Percentiles rank a stretch among this genome's conserved stretches.
These are phyloP conservation scores for Lactarius evosmus DNA, from an alignment of 768 basidiomycete species.

Conservation along the genomic window DNA sequence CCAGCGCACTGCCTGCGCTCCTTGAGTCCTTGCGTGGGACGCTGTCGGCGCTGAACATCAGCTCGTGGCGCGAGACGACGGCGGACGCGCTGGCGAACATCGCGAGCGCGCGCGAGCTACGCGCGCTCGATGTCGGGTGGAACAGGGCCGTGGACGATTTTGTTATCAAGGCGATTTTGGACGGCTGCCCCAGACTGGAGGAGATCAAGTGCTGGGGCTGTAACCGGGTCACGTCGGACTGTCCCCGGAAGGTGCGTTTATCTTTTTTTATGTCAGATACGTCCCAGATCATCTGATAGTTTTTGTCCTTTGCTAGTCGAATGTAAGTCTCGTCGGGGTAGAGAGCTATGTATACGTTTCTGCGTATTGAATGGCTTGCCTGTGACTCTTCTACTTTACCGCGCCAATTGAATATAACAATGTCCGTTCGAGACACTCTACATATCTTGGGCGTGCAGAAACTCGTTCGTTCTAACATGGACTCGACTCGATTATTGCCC, in stretches of 20 bases:
- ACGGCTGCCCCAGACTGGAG: slow-evolving; percentile 41
- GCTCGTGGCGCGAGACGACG: slow-evolving; percentile 67
- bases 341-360: slow-evolving; percentile 23
- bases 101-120: slow-evolving; percentile 42
- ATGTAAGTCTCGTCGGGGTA: slow-evolving; percentile 33
- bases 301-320: slow-evolving; percentile 2
- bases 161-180: slow-evolving; percentile 65
- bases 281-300: not conserved
- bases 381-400: not conserved
- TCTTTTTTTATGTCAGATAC: not conserved
- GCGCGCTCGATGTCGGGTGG: slow-evolving; percentile 76
- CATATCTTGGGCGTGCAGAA: not conserved
- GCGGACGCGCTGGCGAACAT: slow-evolving; percentile 45
- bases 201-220: slow-evolving; percentile 56
- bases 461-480: not conserved
- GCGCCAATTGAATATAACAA: not conserved
- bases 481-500: not conserved
- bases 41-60: slow-evolving; percentile 64
- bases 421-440: not conserved
- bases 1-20: slow-evolving; percentile 43
- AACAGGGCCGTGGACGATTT: slow-evolving; percentile 83
- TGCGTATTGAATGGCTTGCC: not conserved
- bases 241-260: slow-evolving; percentile 47
- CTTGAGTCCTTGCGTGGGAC: slow-evolving; percentile 60
- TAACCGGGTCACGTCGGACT: slow-evolving; percentile 45